phyloP scores from a whole-genome alignment of 352 stramenopile species.

The Globisporangium canariense region DNA sequence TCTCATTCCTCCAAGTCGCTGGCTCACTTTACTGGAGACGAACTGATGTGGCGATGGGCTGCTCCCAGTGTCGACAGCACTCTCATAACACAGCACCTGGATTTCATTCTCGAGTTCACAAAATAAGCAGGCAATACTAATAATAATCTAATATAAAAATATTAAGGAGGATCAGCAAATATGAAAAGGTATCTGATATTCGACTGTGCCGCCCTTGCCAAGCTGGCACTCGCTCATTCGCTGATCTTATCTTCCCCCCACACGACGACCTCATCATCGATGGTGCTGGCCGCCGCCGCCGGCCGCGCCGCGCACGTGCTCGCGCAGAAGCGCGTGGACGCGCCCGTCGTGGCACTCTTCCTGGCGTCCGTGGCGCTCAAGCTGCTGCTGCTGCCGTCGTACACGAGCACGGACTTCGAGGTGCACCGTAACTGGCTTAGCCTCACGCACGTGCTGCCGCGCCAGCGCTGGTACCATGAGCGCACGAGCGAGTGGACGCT shows the following conservation, averaged over 20 bases:
- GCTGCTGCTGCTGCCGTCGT: conserved; percentile 90
- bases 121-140: background rate
- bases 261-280: background rate
- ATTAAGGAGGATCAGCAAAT: background rate
- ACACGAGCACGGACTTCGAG: conserved; percentile 97
- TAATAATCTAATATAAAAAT: too few relatives aligned
- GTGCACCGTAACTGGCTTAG: conserved; percentile 99
- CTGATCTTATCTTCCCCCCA: conserved; percentile 3
- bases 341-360: conserved; percentile 44
- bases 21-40: background rate
- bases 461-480: conserved; percentile 95
- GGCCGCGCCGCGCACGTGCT: conserved; percentile 8
- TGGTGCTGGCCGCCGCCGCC: background rate
- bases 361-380: conserved; percentile 66
- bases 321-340: conserved; percentile 30
- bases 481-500: conserved; percentile 95
- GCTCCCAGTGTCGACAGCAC: background rate
- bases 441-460: conserved; percentile 89
- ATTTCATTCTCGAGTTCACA: background rate
- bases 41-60: background rate
- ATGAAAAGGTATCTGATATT: background rate
- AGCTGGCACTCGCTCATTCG: conserved; percentile 7
- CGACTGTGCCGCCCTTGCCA: background rate
- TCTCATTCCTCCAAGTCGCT: background rate
- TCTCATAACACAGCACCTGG: background rate